Conservation (phyloP, 164 flowering plant species). For the Liriodendron chinense region DNA sequence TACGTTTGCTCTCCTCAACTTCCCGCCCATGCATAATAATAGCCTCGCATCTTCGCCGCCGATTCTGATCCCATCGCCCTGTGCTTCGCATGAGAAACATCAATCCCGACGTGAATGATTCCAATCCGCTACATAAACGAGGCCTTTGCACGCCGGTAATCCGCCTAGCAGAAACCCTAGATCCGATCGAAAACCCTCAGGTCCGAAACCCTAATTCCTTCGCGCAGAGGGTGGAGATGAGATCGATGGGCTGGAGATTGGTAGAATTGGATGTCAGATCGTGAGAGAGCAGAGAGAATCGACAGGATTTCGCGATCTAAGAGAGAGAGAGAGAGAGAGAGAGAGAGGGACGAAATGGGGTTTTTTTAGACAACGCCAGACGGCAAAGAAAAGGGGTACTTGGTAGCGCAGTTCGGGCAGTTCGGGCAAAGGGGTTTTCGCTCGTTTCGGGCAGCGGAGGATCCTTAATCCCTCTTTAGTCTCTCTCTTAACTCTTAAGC, state of each 20-base stretch:
- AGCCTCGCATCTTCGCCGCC: slow-evolving; percentile 59
- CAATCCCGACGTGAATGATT: slow-evolving; percentile 32
- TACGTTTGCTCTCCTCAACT: slow-evolving; percentile 49
- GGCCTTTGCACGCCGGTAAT: slow-evolving; percentile 15
- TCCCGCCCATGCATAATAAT: slow-evolving; percentile 57
- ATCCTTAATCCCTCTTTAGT: background rate
- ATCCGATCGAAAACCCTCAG: slow-evolving; percentile 19
- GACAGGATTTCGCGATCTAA: slow-evolving; percentile 28
- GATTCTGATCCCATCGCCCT: slow-evolving; percentile 21
- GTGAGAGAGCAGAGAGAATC: background rate
- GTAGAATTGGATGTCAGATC: background rate
- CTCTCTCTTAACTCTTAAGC: background rate
- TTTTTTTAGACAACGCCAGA: slow-evolving; percentile 21
- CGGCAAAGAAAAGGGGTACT: slow-evolving; percentile 34
- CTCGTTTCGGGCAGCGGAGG: background rate
- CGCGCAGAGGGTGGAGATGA: background rate
- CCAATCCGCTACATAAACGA: slow-evolving; percentile 7
- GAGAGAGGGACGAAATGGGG: background rate
- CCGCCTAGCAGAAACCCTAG: slow-evolving; percentile 28
- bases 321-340: slow-evolving; percentile 8
- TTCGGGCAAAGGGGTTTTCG: slow-evolving; percentile 18
- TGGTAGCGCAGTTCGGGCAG: slow-evolving; percentile 41
- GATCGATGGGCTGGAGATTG: background rate
- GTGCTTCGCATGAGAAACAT: slow-evolving; percentile 36
- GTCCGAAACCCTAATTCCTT: slow-evolving; percentile 14